These are phyloP conservation scores for Chaetomium sp. DNA, from an alignment of 2,329 filamentous ascomycete species.

Conservation along the genomic window DNA sequence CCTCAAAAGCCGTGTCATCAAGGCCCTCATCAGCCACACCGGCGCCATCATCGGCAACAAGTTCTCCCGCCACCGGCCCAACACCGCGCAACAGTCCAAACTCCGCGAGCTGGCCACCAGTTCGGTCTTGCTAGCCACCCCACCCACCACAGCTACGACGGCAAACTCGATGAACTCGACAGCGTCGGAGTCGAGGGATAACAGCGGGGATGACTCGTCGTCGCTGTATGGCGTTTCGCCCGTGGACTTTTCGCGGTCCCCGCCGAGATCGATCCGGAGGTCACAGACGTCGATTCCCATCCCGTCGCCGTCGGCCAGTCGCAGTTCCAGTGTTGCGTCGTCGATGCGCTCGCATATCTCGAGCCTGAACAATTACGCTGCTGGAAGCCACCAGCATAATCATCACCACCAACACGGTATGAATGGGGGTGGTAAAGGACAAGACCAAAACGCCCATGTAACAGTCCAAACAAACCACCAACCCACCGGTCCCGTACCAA, in stretches of 20 bases:
- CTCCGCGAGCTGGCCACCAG: conserved; percentile 79
- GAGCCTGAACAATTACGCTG: background rate
- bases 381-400: background rate
- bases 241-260: conserved; percentile 54
- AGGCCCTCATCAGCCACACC: conserved; percentile 88
- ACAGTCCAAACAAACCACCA: conserved; percentile 19
- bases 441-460: conserved; percentile 2
- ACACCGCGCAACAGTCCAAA: conserved; percentile 68
- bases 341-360: conserved; percentile 37
- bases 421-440: background rate
- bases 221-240: conserved; percentile 48
- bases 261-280: conserved; percentile 46
- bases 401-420: background rate
- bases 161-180: background rate
- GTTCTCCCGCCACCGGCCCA: conserved; percentile 81
- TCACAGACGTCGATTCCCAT: conserved; percentile 43
- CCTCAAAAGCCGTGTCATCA: conserved; percentile 89
- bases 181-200: conserved; percentile 26
- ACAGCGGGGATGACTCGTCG: conserved; percentile 52
- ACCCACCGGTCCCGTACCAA: conserved; percentile 23
- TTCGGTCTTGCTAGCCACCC: conserved; percentile 55
- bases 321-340: conserved; percentile 47
- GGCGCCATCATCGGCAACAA: conserved; percentile 98
- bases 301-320: conserved; percentile 38
- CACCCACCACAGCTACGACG: conserved; percentile 11